These are phyloP conservation scores for Phytopythium oedochilum DNA, from an alignment of 352 stramenopile genomes.

Conservation along the genomic window DNA sequence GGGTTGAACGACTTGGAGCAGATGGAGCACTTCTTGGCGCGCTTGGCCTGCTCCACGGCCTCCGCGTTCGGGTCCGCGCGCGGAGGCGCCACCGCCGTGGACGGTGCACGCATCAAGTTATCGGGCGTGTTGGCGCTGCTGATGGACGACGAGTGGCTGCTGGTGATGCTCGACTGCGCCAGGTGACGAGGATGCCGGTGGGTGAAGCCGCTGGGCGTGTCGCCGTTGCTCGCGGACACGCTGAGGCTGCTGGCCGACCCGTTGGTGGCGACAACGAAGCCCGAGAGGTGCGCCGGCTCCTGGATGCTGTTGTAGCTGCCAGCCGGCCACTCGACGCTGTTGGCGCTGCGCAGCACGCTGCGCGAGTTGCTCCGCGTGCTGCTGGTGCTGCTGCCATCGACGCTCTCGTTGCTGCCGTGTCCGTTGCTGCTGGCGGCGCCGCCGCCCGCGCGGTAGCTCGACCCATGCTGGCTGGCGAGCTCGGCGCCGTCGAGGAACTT, in stretches of 20 bases:
- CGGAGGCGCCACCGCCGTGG: slow-evolving; percentile 1
- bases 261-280: neutral
- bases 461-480: slow-evolving; percentile 7
- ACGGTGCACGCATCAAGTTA: neutral
- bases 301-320: slow-evolving; percentile 6
- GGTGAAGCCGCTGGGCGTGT: slow-evolving; percentile 5
- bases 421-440: slow-evolving; percentile 1
- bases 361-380: slow-evolving; percentile 13
- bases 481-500: slow-evolving; percentile 54
- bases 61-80: neutral
- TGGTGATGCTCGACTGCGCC: slow-evolving; percentile 8
- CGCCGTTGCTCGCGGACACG: slow-evolving; percentile 14
- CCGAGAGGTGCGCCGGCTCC: slow-evolving; percentile 1
- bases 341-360: slow-evolving; percentile 8
- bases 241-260: slow-evolving; percentile 17
- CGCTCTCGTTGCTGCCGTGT: slow-evolving; percentile 2
- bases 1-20: slow-evolving; percentile 85
- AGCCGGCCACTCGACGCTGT: slow-evolving; percentile 26
- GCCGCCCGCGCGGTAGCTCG: slow-evolving; percentile 4
- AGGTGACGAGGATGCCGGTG: slow-evolving; percentile 3
- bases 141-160: slow-evolving; percentile 18
- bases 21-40: slow-evolving; percentile 71
- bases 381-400: slow-evolving; percentile 4
- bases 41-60: slow-evolving; percentile 26
- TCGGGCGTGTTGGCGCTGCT: slow-evolving; percentile 5